phyloP scores from a whole-genome alignment of 2,329 filamentous ascomycete genomes.

The Epichloe gansuensis region DNA sequence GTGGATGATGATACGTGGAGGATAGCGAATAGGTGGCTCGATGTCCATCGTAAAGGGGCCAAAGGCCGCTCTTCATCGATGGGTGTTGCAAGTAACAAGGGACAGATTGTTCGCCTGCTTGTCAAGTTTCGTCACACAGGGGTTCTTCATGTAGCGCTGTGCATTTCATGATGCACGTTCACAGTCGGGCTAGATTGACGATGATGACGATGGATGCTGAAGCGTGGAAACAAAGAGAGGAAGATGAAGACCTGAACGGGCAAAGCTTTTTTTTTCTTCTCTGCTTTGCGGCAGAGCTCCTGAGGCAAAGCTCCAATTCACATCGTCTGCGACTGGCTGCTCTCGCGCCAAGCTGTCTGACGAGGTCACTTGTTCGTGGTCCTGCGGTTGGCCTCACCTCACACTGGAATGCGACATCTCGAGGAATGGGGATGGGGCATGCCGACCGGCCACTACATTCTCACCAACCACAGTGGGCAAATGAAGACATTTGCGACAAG shows the following conservation, averaged over 20 bases:
- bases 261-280: neutral
- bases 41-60: constrained; percentile 6
- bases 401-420: constrained; percentile 4
- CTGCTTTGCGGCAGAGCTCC: neutral
- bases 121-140: neutral
- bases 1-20: constrained; percentile 5
- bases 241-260: neutral
- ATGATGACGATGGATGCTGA: neutral
- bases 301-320: neutral
- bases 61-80: neutral
- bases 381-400: neutral
- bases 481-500: neutral
- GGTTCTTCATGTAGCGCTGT: neutral
- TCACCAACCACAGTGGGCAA: neutral
- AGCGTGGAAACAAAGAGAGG: neutral
- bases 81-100: neutral
- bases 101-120: neutral
- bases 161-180: neutral
- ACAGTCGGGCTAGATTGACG: neutral
- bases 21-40: constrained; percentile 5
- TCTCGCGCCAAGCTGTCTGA: neutral
- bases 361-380: neutral
- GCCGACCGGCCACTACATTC: neutral
- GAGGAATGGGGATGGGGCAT: constrained; percentile 2
- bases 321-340: neutral